A percentile compares a stretch with the other conserved stretches of the same genome.
Evolutionary conservation across 495 filamentous ascomycete species (phyloP).

Genomic region (Tuber melanosporum): DNA sequence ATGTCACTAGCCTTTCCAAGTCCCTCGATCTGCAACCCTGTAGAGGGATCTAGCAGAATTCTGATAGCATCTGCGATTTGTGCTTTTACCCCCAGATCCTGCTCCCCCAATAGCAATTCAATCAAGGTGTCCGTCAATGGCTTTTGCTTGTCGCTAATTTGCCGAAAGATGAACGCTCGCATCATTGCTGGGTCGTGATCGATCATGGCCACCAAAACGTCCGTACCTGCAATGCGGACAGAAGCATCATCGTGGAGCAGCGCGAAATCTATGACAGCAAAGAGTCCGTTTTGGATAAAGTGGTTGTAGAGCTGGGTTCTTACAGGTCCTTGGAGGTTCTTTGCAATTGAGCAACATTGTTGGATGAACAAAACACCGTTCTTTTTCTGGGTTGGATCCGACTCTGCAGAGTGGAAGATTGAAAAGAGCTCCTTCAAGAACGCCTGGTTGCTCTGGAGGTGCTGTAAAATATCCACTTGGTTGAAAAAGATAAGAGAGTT

Average conservation of each 20-base stretch:
- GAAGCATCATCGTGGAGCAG: conserved; percentile 75
- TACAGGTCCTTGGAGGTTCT: conserved; percentile 78
- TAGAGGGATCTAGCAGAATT: conserved; percentile 80
- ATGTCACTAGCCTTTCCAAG: conserved; percentile 66
- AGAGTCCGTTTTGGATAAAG: conserved; percentile 79
- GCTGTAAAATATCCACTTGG: conserved; percentile 93
- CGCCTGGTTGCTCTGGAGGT: conserved; percentile 68
- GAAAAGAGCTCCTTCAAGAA: conserved; percentile 86
- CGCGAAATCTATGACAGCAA: conserved; percentile 85
- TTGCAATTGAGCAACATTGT: conserved; percentile 89
- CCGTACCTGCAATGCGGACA: conserved; percentile 85
- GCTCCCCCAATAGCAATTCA: conserved; percentile 81
- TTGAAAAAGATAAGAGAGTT: conserved; percentile 99
- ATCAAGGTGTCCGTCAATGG: conserved; percentile 92
- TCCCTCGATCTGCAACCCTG: conserved; percentile 52
- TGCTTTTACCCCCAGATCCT: conserved; percentile 88
- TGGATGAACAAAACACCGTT: conserved; percentile 95
- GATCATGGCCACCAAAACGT: conserved; percentile 87
- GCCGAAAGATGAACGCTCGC: conserved; percentile 81
- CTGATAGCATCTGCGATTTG: conserved; percentile 95
- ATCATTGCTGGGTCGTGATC: conserved; percentile 95
- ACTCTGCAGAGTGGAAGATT: conserved; percentile 65
- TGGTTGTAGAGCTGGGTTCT: conserved; percentile 77
- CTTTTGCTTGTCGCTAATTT: conserved; percentile 75
- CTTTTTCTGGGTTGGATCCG: conserved; percentile 68